Base-by-base conservation (phyloP, 2,329 filamentous ascomycete species). In the Didymella pomorum region DNA sequence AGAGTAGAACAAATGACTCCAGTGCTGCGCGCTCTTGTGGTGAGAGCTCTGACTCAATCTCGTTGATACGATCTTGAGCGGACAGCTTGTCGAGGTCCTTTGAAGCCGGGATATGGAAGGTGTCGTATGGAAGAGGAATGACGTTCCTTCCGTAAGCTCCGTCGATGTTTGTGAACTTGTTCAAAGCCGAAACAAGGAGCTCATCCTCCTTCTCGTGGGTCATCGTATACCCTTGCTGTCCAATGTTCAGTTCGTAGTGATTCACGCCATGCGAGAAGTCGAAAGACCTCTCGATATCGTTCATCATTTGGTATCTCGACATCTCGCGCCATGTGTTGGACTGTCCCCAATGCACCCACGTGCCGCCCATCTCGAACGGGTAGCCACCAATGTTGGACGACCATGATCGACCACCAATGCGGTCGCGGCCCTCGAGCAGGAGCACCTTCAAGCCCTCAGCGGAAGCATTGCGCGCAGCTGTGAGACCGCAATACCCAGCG, bases 91-190 rank as follows among this genome's bases (percentile, higher is more conserved):
- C 62, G 9, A 64, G 57, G 7, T 46, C 48, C 6, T 43, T 56
- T 10, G 65, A 55, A 3, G 35, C 29, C 5, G 62, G 49, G 10
- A 53, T 31, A 35, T 61, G 57, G 26, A 28, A 73, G 61, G 52
- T 76, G 18, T 61, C 71, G 62, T 81, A 78, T 0, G 81, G 78
- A 18, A 78, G 78, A 1, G 80, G 77, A 14, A 83, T 74, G 16
- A 77, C 69, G 1, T 65, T 73, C 18, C 74, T 69, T 4, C 77
- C 79, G 49, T 68, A 65, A 4, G 63, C 62, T 0, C 81, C 81
- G 54, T 83, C 82, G 3, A 83, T 73, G 39, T 83, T 80, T 37
- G 80, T 75, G 16, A 83, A 76, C 21, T 83, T 83, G 6, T 71
- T 68, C 1, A 82, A 52, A 0, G 70, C 77, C 5, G 64, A 64